These are phyloP conservation scores for Hordeum vulgare DNA, from an alignment of 176 grass and related monocot species.

Conservation along the genomic window MorexV3_pseudomolecules_assembly NC_058523.1:347070443-347070942, in stretches of 20 bases:
- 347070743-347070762: not conserved
- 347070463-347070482: not conserved
- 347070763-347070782: not conserved
- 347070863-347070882: not conserved
- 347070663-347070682: not conserved
- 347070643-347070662: not conserved
- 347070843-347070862: not conserved
- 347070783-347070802: not conserved
- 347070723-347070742: not conserved
- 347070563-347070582: not conserved
- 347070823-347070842: not conserved
- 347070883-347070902: not conserved
- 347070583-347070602: not conserved
- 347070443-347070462: not conserved
- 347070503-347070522: not conserved
- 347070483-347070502: not conserved
- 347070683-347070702: not conserved
- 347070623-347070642: not conserved
- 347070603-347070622: not conserved
- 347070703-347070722: not conserved
- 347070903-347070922: not conserved
- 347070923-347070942: not conserved
- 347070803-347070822: not conserved
- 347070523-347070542: not conserved
- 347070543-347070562: constrained; percentile 10